Conservation (phyloP, 257 asterid genomes). For the Salvia hispanica region DNA sequence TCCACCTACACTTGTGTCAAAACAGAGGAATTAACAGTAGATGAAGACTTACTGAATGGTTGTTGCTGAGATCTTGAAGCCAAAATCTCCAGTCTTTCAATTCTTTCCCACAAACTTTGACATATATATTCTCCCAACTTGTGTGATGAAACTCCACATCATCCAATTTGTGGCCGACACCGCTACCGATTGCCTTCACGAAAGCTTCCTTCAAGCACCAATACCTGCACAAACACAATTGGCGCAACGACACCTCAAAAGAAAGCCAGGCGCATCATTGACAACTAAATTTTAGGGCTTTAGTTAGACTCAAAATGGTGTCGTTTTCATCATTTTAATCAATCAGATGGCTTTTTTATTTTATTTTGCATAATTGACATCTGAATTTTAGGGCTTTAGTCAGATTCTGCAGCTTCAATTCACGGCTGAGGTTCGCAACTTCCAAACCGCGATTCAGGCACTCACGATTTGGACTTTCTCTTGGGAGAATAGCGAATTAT, state of each 20-base stretch:
- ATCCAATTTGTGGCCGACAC: conserved; percentile 74
- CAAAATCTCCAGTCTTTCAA: conserved; percentile 85
- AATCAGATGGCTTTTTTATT: no score
- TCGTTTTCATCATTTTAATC: no score
- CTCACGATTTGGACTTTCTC: no score
- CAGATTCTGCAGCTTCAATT: no score
- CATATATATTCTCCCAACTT: conserved; percentile 65
- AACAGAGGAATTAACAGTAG: not conserved
- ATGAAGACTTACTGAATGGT: conserved; percentile 61
- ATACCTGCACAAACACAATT: conserved; percentile 55
- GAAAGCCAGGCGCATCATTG: not conserved
- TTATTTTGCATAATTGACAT: no score
- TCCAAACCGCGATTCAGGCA: no score
- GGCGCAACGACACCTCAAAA: not conserved
- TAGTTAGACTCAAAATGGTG: no score
- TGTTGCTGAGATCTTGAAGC: conserved; percentile 55
- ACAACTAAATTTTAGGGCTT: not conserved
- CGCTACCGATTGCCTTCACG: conserved; percentile 83
- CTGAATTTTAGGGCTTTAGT: no score
- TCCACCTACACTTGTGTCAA: no score
- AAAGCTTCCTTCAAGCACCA: conserved; percentile 97
- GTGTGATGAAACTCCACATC: conserved; percentile 71
- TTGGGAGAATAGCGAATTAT: no score
- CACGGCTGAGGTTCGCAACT: no score
- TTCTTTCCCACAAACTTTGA: conserved; percentile 64